Evolutionary conservation across 805 yeast genomes (phyloP).

Genomic region (Wickerhamiella azyma): DNA sequence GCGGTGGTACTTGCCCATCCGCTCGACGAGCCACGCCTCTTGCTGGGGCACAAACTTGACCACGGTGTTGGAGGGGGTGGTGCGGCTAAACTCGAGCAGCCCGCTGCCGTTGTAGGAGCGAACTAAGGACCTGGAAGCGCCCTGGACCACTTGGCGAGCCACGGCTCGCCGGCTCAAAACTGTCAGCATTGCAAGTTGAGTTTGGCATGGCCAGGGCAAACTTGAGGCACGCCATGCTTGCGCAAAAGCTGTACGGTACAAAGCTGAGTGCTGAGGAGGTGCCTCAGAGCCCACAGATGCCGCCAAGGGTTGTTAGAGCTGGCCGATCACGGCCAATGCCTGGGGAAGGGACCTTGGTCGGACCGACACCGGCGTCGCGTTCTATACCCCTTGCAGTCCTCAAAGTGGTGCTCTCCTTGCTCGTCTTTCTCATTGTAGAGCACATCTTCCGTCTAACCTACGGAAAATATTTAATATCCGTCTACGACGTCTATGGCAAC

Average conservation of each 20-base stretch:
- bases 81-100: constrained; percentile 1
- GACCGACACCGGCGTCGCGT: too few species aligned
- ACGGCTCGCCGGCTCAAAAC: not conserved
- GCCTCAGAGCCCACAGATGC: too few species aligned
- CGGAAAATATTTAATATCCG: not conserved
- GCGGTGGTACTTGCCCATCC: constrained; percentile 73
- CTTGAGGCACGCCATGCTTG: not conserved
- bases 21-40: constrained; percentile 79
- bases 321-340: too few species aligned
- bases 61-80: constrained; percentile 54
- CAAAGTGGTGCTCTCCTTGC: too few species aligned
- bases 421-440: not conserved
- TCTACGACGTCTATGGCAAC: not conserved
- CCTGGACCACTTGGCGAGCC: too few species aligned
- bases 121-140: too few species aligned
- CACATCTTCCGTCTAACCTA: not conserved
- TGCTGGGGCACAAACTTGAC: constrained; percentile 78
- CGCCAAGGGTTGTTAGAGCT: too few species aligned
- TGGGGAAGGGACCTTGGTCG: too few species aligned
- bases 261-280: not conserved
- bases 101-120: constrained; percentile 2
- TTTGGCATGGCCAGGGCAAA: not conserved
- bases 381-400: too few species aligned
- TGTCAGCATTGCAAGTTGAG: not conserved
- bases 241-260: not conserved